Evolutionary conservation across 176 grass and related monocot genomes (phyloP).

Genomic region (Pontederia crassipes): DNA sequence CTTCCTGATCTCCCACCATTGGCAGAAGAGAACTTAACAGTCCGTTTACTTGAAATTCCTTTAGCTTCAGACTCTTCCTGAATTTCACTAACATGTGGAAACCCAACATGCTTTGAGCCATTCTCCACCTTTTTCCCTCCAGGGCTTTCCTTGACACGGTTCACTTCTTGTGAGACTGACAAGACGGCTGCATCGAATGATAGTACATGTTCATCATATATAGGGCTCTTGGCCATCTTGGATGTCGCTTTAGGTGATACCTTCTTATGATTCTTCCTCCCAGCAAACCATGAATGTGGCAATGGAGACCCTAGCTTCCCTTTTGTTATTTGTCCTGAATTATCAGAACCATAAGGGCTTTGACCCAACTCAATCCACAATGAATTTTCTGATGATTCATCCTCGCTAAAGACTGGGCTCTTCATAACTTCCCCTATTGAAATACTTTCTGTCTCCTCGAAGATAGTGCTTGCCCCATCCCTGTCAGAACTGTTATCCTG

Average conservation of each 20-base stretch:
- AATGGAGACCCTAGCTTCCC: slow-evolving; percentile 80
- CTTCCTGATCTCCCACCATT: slow-evolving; percentile 22
- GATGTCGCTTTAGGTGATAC: slow-evolving; percentile 45
- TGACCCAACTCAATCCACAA: slow-evolving; percentile 99
- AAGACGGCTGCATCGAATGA: slow-evolving; percentile 88
- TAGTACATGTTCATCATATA: slow-evolving; percentile 66
- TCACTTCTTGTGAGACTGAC: slow-evolving; percentile 69
- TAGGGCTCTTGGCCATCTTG: slow-evolving; percentile 54
- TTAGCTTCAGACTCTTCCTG: slow-evolving; percentile 70
- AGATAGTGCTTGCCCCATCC: slow-evolving; percentile 92
- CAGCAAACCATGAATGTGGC: slow-evolving; percentile 72
- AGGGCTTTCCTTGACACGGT: slow-evolving; percentile 36
- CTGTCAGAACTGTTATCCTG: slow-evolving; percentile 82
- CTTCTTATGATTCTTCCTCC: slow-evolving; percentile 56
- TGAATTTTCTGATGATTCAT: slow-evolving; percentile 69
- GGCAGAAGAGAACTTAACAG: slow-evolving; percentile 41
- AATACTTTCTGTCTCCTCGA: slow-evolving; percentile 87
- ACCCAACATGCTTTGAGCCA: slow-evolving; percentile 27
- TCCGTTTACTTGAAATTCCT: slow-evolving; percentile 31
- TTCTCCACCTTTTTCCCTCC: slow-evolving; percentile 38
- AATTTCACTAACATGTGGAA: slow-evolving; percentile 67
- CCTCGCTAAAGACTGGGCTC: slow-evolving; percentile 97
- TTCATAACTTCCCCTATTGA: slow-evolving; percentile 95
- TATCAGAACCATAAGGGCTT: slow-evolving; percentile 68
- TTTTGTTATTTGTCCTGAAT: slow-evolving; percentile 61